A percentile compares a stretch with the other conserved stretches of the same genome.
phyloP scores from a whole-genome alignment of 2,329 filamentous ascomycete genomes.

The Ascochyta clinopodiicola region DNA sequence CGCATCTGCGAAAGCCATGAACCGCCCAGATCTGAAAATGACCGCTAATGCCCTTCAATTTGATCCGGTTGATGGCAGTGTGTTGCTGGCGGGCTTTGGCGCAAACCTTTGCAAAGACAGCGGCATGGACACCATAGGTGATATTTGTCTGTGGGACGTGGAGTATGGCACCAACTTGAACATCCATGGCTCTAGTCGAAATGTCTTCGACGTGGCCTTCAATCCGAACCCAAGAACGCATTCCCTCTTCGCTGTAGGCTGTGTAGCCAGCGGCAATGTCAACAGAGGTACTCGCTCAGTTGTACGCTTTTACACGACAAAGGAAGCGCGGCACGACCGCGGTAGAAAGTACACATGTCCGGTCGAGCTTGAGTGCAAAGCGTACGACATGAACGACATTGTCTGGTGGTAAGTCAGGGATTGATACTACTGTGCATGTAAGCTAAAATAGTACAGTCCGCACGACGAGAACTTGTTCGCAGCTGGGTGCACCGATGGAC shows the following conservation, averaged over 20 bases:
- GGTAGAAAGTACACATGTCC: conserved; percentile 32
- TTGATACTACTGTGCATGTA: not conserved
- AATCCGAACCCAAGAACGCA: conserved; percentile 51
- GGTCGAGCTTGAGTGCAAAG: conserved; percentile 62
- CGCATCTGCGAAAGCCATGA: conserved; percentile 39
- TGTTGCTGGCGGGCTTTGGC: conserved; percentile 63
- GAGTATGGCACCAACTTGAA: conserved; percentile 48
- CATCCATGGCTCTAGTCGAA: conserved; percentile 57
- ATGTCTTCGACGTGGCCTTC: conserved; percentile 66
- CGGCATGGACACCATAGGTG: conserved; percentile 54
- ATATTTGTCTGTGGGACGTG: conserved; percentile 63
- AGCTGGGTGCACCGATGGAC: conserved; percentile 66
- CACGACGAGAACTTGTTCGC: conserved; percentile 60
- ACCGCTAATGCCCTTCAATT: conserved; percentile 43
- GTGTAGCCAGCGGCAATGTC: conserved; percentile 49
- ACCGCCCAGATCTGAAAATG: conserved; percentile 37
- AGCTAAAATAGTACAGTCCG: conserved; percentile 41
- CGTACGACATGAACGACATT: conserved; percentile 67
- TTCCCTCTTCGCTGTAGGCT: conserved; percentile 61
- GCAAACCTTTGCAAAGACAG: conserved; percentile 42
- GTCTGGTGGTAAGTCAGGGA: conserved; percentile 53
- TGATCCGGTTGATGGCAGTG: conserved; percentile 40
- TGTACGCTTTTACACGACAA: conserved; percentile 59
- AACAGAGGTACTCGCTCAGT: conserved; percentile 55
- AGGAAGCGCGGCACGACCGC: conserved; percentile 30